phyloP scores from a whole-genome alignment of 2,329 filamentous ascomycete genomes.

The Dendrostoma leiphaemia region DNA sequence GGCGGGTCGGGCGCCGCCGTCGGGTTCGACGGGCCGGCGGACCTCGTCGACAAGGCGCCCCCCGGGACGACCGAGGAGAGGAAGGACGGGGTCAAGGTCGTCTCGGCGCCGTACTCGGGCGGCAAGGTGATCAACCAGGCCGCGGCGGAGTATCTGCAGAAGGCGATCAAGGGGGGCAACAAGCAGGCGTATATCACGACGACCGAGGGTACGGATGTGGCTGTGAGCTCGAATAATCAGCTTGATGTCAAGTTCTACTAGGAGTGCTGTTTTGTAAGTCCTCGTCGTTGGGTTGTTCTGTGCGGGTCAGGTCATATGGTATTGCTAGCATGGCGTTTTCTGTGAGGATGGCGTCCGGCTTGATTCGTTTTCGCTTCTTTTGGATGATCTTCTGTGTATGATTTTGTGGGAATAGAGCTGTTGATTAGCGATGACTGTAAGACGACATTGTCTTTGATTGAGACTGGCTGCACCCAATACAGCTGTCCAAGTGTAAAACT shows the following conservation, averaged over 20 bases:
- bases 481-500: too few relatives aligned
- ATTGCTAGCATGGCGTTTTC: too few relatives aligned
- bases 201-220: constrained; percentile 5
- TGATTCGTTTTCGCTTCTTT: too few relatives aligned
- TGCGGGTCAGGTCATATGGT: too few relatives aligned
- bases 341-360: too few relatives aligned
- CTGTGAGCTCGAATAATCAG: constrained; percentile 14
- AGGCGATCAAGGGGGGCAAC: background rate
- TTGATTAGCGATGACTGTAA: too few relatives aligned
- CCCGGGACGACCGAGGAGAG: constrained; percentile 5
- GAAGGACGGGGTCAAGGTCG: constrained; percentile 7
- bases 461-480: too few relatives aligned
- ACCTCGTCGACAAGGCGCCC: constrained; percentile 1
- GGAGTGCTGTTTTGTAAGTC: too few relatives aligned
- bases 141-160: constrained; percentile 7
- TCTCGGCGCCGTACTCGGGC: constrained; percentile 5
- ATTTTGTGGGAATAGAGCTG: too few relatives aligned
- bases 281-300: too few relatives aligned
- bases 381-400: too few relatives aligned
- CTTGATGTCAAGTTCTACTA: constrained; percentile 9
- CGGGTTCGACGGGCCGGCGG: background rate
- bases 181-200: constrained; percentile 11
- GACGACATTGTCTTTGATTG: too few relatives aligned
- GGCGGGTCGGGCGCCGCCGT: background rate
- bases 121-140: constrained; percentile 6